Conservation (phyloP, 352 stramenopile species). For the Globisporangium spinosum region DNA sequence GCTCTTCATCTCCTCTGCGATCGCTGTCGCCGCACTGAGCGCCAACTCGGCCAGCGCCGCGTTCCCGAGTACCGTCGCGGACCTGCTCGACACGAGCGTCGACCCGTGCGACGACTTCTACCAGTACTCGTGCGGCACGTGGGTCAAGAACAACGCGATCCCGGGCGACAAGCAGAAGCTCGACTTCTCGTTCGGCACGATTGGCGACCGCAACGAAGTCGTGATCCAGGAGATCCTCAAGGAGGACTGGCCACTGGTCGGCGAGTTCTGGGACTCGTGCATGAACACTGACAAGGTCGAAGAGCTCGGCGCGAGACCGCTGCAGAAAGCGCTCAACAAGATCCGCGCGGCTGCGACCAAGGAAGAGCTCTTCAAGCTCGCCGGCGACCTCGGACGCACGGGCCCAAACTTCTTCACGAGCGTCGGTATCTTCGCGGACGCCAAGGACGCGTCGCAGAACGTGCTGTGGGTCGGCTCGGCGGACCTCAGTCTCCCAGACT, state of each 20-base stretch:
- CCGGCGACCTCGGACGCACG: slow-evolving; percentile 38
- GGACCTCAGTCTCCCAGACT: slow-evolving; percentile 77
- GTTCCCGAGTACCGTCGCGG: too few species aligned
- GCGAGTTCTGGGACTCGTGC: slow-evolving; percentile 64
- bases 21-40: too few species aligned
- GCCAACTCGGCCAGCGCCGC: too few species aligned
- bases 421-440: slow-evolving; percentile 51
- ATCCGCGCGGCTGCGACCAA: slow-evolving; percentile 30
- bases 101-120: slow-evolving; percentile 76
- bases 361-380: slow-evolving; percentile 37
- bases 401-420: slow-evolving; percentile 66
- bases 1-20: too few species aligned
- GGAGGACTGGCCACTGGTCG: slow-evolving; percentile 58
- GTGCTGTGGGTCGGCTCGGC: slow-evolving; percentile 71
- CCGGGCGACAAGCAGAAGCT: slow-evolving; percentile 26
- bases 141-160: slow-evolving; percentile 42
- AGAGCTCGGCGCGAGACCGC: slow-evolving; percentile 33
- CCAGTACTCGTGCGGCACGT: slow-evolving; percentile 58
- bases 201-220: slow-evolving; percentile 49
- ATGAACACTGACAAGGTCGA: slow-evolving; percentile 49
- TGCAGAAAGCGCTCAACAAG: slow-evolving; percentile 36
- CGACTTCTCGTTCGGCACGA: slow-evolving; percentile 45
- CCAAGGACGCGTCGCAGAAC: slow-evolving; percentile 64
- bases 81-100: slow-evolving; percentile 10
- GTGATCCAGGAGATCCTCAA: slow-evolving; percentile 54